phyloP scores from a whole-genome alignment of 1,284 basidiomycete species.

The Wallemia ichthyophaga region DNA sequence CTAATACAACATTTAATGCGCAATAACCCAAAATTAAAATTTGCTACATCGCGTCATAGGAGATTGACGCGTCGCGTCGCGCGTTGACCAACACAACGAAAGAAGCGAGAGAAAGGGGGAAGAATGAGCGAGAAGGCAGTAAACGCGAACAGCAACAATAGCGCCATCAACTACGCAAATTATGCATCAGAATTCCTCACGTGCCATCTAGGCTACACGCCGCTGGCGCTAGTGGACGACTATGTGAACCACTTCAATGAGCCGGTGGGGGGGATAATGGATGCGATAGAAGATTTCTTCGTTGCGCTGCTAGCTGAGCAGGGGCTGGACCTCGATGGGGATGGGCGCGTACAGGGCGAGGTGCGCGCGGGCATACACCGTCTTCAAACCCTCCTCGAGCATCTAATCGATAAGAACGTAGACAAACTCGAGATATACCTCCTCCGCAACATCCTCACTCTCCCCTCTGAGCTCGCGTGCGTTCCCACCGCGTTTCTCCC shows the following conservation, averaged over 20 bases:
- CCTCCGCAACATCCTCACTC: not conserved
- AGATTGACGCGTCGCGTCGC: too few species aligned
- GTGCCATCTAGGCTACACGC: not conserved
- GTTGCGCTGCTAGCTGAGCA: not conserved
- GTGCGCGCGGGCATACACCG: not conserved
- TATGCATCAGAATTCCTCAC: not conserved
- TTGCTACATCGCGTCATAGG: too few species aligned
- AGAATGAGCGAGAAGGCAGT: too few species aligned
- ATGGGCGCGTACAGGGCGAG: not conserved
- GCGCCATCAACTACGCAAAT: not conserved
- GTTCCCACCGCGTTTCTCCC: not conserved
- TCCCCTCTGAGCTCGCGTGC: not conserved
- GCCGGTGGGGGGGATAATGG: not conserved
- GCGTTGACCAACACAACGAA: too few species aligned
- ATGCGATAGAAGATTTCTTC: slow-evolving; percentile 1
- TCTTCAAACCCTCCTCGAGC: not conserved
- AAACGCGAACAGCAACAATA: too few species aligned
- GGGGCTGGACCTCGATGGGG: not conserved
- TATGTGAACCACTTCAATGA: slow-evolving; percentile 1
- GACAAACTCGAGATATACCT: not conserved
- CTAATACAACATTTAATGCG: too few species aligned
- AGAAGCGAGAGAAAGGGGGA: too few species aligned
- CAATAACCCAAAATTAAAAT: too few species aligned
- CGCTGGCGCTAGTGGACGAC: not conserved
- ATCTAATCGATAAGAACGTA: slow-evolving; percentile 1